Evolutionary conservation across 768 basidiomycete species (phyloP).

Genomic region (Thelephora ganbajun): DNA sequence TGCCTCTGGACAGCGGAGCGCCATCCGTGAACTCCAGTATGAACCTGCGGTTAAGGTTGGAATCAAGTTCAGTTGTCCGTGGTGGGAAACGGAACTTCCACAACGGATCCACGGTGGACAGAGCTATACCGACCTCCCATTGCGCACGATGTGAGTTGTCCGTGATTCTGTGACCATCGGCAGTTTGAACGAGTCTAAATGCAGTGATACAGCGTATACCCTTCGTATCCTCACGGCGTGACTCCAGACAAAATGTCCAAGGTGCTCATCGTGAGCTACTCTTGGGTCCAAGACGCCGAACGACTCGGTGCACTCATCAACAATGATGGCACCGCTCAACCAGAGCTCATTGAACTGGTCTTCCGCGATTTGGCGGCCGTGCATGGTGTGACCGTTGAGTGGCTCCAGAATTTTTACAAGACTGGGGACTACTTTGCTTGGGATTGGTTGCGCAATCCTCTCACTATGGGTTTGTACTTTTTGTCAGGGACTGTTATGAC

Average conservation of each 20-base stretch:
- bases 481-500: background rate
- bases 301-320: background rate
- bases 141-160: too few relatives aligned
- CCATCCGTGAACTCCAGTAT: too few relatives aligned
- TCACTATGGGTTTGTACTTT: background rate
- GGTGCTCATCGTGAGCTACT: background rate
- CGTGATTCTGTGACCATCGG: too few relatives aligned
- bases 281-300: background rate
- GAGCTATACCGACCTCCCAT: too few relatives aligned
- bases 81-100: background rate
- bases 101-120: background rate
- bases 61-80: background rate
- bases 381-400: background rate
- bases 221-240: background rate
- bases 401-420: background rate
- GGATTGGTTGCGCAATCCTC: too few relatives aligned
- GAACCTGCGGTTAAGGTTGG: background rate
- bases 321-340: background rate
- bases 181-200: too few relatives aligned
- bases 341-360: background rate
- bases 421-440: background rate
- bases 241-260: background rate
- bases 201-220: too few relatives aligned
- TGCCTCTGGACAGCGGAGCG: too few relatives aligned
- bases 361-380: background rate